Percentiles rank a stretch among this genome's conserved stretches.
phyloP scores from a whole-genome alignment of 306 rosid genomes.

The Quercus engelmannii region DNA sequence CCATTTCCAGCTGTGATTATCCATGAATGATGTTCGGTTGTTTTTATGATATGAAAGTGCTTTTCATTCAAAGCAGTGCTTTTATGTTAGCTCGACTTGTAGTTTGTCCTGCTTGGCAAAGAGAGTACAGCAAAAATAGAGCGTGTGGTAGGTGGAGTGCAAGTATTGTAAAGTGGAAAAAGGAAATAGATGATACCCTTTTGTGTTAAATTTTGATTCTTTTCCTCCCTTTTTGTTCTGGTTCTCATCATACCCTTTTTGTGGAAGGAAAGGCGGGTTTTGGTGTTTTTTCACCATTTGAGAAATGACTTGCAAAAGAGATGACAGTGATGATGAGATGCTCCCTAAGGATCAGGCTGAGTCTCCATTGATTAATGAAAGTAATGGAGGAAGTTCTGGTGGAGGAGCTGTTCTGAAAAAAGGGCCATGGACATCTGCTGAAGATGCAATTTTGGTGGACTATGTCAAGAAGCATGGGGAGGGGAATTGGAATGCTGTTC shows the following conservation, averaged over 20 bases:
- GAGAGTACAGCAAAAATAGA: neutral
- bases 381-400: conserved; percentile 37
- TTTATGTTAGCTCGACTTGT: neutral
- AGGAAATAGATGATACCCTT: neutral
- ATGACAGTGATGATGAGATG: conserved; percentile 55
- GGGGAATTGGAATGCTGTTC: conserved; percentile 99
- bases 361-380: conserved; percentile 52
- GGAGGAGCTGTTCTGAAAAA: conserved; percentile 60
- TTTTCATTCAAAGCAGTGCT: conserved; percentile 7
- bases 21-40: neutral
- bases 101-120: neutral
- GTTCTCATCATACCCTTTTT: conserved; percentile 9
- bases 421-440: conserved; percentile 96
- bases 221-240: conserved; percentile 13
- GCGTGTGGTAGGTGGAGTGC: neutral
- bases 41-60: neutral
- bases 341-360: conserved; percentile 40
- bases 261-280: conserved; percentile 31
- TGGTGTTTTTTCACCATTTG: conserved; percentile 18
- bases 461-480: conserved; percentile 91
- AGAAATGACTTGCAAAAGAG: conserved; percentile 54
- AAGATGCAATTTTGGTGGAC: conserved; percentile 84
- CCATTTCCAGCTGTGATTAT: neutral
- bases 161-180: conserved; percentile 6
- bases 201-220: neutral